These are phyloP conservation scores for Bidens hawaiensis DNA, from an alignment of 140 eudicot species.

Conservation along the genomic window DNA sequence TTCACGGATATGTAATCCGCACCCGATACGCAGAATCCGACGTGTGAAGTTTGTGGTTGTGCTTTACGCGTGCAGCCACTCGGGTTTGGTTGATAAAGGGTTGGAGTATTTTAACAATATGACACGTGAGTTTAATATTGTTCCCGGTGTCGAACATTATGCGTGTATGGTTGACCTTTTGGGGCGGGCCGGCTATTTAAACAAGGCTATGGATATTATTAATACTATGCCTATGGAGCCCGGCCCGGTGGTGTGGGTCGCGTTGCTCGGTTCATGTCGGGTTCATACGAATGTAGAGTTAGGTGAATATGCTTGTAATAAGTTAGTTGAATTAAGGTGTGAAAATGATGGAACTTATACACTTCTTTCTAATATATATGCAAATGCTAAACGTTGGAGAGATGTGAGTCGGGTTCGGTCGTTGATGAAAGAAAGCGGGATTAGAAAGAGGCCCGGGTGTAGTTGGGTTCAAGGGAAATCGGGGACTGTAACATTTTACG, in stretches of 20 bases:
- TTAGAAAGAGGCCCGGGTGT: slow-evolving; percentile 70
- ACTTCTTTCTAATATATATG: slow-evolving; percentile 71
- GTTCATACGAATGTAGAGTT: slow-evolving; percentile 64
- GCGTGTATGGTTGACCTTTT: slow-evolving; percentile 76
- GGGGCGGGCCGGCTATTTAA: slow-evolving; percentile 71
- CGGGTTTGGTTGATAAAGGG: slow-evolving; percentile 63
- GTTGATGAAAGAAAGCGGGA: slow-evolving; percentile 57
- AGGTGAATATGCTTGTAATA: slow-evolving; percentile 59
- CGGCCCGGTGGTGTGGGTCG: slow-evolving; percentile 58
- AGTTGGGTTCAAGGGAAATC: slow-evolving; percentile 84
- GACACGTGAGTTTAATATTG: slow-evolving; percentile 46
- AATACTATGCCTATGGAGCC: slow-evolving; percentile 71
- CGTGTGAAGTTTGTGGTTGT: slow-evolving; percentile 61
- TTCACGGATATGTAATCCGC: slow-evolving; percentile 57
- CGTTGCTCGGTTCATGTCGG: slow-evolving; percentile 66
- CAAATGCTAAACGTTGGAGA: slow-evolving; percentile 69
- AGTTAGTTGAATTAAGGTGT: slow-evolving; percentile 48
- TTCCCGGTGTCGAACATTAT: slow-evolving; percentile 67
- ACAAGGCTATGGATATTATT: slow-evolving; percentile 61
- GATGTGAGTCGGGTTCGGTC: slow-evolving; percentile 53
- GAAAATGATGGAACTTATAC: slow-evolving; percentile 71
- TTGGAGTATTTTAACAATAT: slow-evolving; percentile 47
- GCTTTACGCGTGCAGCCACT: slow-evolving; percentile 81
- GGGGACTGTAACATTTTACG: slow-evolving; percentile 52
- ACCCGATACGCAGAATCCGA: slow-evolving; percentile 37